Evolutionary conservation across 2,329 filamentous ascomycete genomes (phyloP), one percentile per base, ranked within the genome.

Genomic region (Blastomyces silverae): DNA sequence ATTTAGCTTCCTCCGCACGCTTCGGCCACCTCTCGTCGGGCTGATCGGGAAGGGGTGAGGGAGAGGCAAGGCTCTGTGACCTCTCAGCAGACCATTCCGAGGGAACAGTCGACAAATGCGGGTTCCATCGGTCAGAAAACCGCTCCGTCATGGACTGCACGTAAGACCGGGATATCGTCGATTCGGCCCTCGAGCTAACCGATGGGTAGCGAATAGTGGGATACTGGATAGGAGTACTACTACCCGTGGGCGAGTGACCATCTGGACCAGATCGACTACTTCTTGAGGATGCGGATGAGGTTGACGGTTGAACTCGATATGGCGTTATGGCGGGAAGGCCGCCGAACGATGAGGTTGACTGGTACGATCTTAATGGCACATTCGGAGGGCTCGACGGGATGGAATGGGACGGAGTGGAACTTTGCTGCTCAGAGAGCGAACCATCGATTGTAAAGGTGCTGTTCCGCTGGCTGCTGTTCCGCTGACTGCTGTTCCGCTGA

Each of bases 101-200:
- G 1, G 77, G 77, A 5, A 81, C 77, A 10, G 77, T 77, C 15
- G 79, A 81, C 31, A 81, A 70, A 56, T 78, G 76, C 59, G 77
- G 76, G 63, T 77, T 77, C 72, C 77, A 78, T 62, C 74, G 74
- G 25, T 74, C 71, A 17, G 73, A 72, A 25, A 74, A 72, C 28
- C 71, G 72, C 46, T 76, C 74, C 8, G 73, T 72, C 57, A 74
- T 72, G 46, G 73, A 72, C 60, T 74, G 73, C 28, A 71, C 72
- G 7, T 69, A 57, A 53, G 68, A 64, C 22, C 67, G 69, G 34
- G 72, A 71, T 46, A 69, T 66, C 0, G 74, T 74, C n/a, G 71
- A 71, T 58, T 79, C 77, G 17, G 74, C 76, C 60, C 76, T 76
- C 52, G 79, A 80, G 62, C 77, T 76, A 39, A 78, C 74, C 10